Evolutionary conservation across 768 basidiomycete species (phyloP), one percentile per base, ranked within the genome.

Genomic region (Amanita pseudoporphyria): DNA sequence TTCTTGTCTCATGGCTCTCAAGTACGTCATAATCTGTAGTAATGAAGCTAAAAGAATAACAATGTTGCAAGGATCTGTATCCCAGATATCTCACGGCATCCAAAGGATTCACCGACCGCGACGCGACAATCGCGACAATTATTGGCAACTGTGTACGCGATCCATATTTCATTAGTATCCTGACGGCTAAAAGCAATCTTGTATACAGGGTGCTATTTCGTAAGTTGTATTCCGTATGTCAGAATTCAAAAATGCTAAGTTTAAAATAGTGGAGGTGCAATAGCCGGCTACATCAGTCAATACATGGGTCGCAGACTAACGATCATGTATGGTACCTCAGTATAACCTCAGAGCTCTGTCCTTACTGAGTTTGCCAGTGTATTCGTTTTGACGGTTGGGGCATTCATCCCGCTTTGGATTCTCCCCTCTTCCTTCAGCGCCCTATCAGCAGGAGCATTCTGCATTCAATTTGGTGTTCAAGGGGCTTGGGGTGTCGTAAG

Each of bases 401-500:
- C 64, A 1, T 73, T 73, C 66, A 85, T 87, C 56, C 85, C 85
- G 0, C 71, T 93, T 1, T 94, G 91, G 92, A 87, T 91, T 56
- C 56, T 95, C 6, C 92, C 92, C 2, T 64, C 57, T 5, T 65
- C 72, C 1, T 93, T 93, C 63, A 62, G 74, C 1, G 74, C 69
- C 1, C 81, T 96, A 6, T 60, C 87, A 0, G 88, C 87, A 0
- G 89, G 89, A 7, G 91, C 89, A 1, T 95, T 94, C 67, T 90
- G 78, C 56, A 69, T 91, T 13, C 90, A 93, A 59, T 79, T 88
- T 55, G 88, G 87, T 45, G 88, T 94, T 0, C 92, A 95, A 61
- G 90, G 89, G 1, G 90, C 88, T 32, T 91, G 87, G 87, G 88
- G 88, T 57, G 82, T 89, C 9, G 86, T 89, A 59, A 55, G 84